Evolutionary conservation across 2,329 filamentous ascomycete genomes (phyloP).

Genomic region (Diatrype stigma): DNA sequence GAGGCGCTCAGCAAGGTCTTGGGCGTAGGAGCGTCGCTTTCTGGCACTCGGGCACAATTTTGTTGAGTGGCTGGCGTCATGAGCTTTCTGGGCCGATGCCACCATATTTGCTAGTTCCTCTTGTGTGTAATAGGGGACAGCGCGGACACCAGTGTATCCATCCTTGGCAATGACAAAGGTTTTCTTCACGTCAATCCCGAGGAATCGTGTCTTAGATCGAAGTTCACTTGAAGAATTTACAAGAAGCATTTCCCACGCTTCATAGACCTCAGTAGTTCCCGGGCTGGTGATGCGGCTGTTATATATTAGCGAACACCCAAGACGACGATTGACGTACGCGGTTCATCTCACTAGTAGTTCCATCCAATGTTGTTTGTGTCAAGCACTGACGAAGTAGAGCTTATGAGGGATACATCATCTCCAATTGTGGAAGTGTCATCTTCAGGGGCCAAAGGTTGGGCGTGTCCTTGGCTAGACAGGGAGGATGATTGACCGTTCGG

Average conservation of each 20-base stretch:
- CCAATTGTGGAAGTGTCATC: not conserved
- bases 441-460: not conserved
- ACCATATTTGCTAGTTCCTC: constrained; percentile 8
- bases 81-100: constrained; percentile 2
- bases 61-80: not conserved
- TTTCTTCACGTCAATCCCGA: constrained; percentile 7
- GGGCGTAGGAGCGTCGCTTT: constrained; percentile 4
- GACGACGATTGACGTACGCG: not conserved
- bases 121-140: constrained; percentile 12
- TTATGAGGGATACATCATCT: not conserved
- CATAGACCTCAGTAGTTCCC: constrained; percentile 1
- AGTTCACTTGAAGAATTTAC: constrained; percentile 12
- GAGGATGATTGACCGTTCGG: too few relatives aligned
- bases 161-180: constrained; percentile 7
- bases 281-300: constrained; percentile 1
- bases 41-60: not conserved
- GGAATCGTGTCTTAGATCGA: constrained; percentile 3
- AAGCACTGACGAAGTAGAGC: not conserved
- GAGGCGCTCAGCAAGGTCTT: constrained; percentile 10
- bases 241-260: constrained; percentile 4
- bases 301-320: not conserved
- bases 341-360: not conserved
- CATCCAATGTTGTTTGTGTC: not conserved
- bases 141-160: constrained; percentile 13
- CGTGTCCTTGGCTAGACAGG: too few relatives aligned